Evolutionary conservation across 495 filamentous ascomycete genomes (phyloP).

Genomic region (Massariosphaeria phaeospora): DNA sequence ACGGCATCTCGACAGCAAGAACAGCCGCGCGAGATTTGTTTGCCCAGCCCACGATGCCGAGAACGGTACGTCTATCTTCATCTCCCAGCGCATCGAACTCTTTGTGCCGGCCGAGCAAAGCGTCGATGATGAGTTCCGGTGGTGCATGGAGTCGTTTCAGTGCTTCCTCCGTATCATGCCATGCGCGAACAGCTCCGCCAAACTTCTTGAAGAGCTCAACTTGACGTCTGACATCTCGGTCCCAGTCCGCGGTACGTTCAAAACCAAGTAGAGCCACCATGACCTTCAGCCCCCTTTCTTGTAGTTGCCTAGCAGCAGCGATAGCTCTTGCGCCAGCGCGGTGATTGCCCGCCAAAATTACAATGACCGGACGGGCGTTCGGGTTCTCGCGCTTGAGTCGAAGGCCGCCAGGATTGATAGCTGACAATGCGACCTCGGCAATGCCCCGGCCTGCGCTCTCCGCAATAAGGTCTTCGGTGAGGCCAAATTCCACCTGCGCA

Average conservation of each 20-base stretch:
- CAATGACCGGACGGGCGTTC: slow-evolving; percentile 57
- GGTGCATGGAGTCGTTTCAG: slow-evolving; percentile 56
- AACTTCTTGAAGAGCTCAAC: slow-evolving; percentile 61
- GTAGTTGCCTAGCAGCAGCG: slow-evolving; percentile 79
- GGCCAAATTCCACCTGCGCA: slow-evolving; percentile 72
- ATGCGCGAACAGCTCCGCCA: slow-evolving; percentile 42
- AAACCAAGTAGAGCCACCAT: slow-evolving; percentile 78
- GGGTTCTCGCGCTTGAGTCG: slow-evolving; percentile 41
- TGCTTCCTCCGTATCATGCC: slow-evolving; percentile 41
- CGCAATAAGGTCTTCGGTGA: slow-evolving; percentile 83
- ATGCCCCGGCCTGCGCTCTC: slow-evolving; percentile 88
- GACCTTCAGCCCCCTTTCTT: slow-evolving; percentile 71
- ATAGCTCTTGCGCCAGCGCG: slow-evolving; percentile 78
- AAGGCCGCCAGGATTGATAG: slow-evolving; percentile 43
- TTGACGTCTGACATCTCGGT: slow-evolving; percentile 40
- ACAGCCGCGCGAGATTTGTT: slow-evolving; percentile 74
- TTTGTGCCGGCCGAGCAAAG: slow-evolving; percentile 75
- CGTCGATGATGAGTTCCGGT: slow-evolving; percentile 82
- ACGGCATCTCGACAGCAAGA: slow-evolving; percentile 80
- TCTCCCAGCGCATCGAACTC: slow-evolving; percentile 77
- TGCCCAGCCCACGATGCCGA: slow-evolving; percentile 79
- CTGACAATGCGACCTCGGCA: slow-evolving; percentile 69
- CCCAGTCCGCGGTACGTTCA: slow-evolving; percentile 49
- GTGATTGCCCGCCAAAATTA: slow-evolving; percentile 84
- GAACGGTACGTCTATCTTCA: slow-evolving; percentile 75